A percentile compares a stretch with the other conserved stretches of the same genome.
phyloP scores from a whole-genome alignment of 306 rosid species.

The Albizia julibrissin region DNA sequence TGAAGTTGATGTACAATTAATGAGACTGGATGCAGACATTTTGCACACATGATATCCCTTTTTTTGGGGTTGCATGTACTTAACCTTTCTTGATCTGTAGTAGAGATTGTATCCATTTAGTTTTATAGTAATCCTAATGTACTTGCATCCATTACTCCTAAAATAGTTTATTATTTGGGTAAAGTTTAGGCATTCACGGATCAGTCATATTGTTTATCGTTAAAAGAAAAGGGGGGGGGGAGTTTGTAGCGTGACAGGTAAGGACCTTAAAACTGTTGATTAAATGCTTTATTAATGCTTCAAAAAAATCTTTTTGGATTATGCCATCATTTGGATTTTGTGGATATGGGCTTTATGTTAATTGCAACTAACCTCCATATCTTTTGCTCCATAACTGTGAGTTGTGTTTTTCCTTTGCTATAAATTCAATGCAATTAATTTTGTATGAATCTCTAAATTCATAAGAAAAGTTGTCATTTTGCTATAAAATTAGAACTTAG shows the following conservation, averaged over 20 bases:
- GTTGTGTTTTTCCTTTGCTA: background rate
- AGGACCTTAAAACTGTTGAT: background rate
- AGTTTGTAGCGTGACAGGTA: background rate
- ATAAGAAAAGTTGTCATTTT: background rate
- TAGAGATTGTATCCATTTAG: background rate
- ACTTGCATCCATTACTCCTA: background rate
- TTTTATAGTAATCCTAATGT: background rate
- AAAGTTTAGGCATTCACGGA: background rate
- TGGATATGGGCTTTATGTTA: background rate
- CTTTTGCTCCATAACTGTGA: background rate
- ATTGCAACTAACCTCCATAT: background rate
- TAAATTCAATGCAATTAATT: constrained; percentile 16
- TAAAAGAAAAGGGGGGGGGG: background rate
- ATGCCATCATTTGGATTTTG: background rate
- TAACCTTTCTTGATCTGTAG: background rate
- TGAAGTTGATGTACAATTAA: constrained; percentile 1
- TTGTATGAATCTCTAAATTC: background rate
- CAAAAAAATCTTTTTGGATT: background rate
- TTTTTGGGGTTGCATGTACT: background rate
- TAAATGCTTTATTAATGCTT: background rate
- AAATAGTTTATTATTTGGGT: background rate
- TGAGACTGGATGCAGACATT: background rate
- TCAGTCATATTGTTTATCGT: background rate
- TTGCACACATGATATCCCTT: background rate
- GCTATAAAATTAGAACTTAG: constrained; percentile 1